Base-by-base conservation (phyloP, 139 green algal genomes). In the Closterium sp. region DNA sequence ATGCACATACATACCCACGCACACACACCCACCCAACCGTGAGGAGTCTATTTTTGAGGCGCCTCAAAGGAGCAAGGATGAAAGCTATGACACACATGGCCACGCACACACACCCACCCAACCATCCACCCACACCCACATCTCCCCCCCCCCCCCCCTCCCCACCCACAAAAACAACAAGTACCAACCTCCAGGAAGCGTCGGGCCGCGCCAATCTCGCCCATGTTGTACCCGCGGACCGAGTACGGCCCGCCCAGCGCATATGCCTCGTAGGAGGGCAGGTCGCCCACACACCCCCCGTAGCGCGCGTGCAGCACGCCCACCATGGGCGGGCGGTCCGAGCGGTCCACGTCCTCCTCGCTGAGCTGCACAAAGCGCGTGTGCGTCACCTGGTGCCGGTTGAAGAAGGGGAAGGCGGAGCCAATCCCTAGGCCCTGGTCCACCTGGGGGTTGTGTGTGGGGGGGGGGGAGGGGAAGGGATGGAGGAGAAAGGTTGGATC, bases 181-280 rank as follows among this genome's bases (percentile, higher is more conserved):
- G 9, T 10, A 66, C 38, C 9, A 10, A 66, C 43, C 43, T 66
- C 43, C 36, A 55, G 36, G 36, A 55, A 55, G 36, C 36, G n/a
- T n/a, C n/a, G n/a, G n/a, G n/a, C n/a, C n/a, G 96, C 96, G 8
- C 96, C 98, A 9, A 99, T 94, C 96, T 99, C 98, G 23, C 98
- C 98, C 28, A 98, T 93, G 85, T 93, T 96, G 96, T 98, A 99
- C 10, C 97, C 98, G 31, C 98, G 95, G 81, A 98, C 97, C 25
- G 94, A 97, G 95, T 98, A 97, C n/a, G 98, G 98, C 3, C 98
- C 98, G 10, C 98, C 98, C 30, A 99, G 95, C 10, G 96, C 93
- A 94, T 98, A 98, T 64, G 96, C 96, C 87, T 99, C 98, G 92
- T 99, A 99, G 10, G 95, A 91, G 4, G 97, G 95, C 87, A 99